phyloP scores from a whole-genome alignment of 2,329 filamentous ascomycete species.

The Alternaria sp. region DNA sequence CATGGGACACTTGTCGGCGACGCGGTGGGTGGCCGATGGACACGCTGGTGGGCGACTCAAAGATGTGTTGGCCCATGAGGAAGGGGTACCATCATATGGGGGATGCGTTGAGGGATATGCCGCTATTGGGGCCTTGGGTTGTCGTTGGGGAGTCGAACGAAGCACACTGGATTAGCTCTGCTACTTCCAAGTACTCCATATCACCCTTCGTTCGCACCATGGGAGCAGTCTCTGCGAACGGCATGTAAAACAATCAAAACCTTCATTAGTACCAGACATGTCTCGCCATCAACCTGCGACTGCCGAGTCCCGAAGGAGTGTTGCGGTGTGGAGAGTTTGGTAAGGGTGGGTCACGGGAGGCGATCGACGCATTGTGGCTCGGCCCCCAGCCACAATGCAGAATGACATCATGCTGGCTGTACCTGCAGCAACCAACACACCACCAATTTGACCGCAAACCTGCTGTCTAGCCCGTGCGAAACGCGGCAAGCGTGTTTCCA shows the following conservation, averaged over 20 bases:
- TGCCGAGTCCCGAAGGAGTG: neutral
- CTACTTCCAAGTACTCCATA: too few relatives aligned
- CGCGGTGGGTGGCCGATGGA: neutral
- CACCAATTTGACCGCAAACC: slow-evolving; percentile 8
- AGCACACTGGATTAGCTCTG: too few relatives aligned
- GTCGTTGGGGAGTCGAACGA: neutral
- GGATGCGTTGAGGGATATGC: neutral
- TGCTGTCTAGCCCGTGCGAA: slow-evolving; percentile 6
- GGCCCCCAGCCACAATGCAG: neutral
- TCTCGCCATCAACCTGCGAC: neutral
- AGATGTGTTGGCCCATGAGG: neutral
- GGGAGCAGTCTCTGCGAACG: neutral
- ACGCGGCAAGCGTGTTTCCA: slow-evolving; percentile 2
- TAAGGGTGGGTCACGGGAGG: slow-evolving; percentile 2
- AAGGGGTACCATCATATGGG: neutral
- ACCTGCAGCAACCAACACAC: slow-evolving; percentile 14
- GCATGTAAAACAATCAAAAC: neutral
- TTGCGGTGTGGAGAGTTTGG: neutral
- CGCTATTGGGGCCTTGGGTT: neutral
- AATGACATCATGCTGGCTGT: slow-evolving; percentile 14
- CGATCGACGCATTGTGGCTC: neutral
- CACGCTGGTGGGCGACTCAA: neutral
- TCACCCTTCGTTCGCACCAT: neutral
- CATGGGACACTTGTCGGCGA: neutral
- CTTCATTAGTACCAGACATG: neutral